Percentiles rank a stretch among this genome's conserved stretches.
These are phyloP conservation scores for Aspergillus biplanus DNA, from an alignment of 495 filamentous ascomycete species.

Conservation along the genomic window DNA sequence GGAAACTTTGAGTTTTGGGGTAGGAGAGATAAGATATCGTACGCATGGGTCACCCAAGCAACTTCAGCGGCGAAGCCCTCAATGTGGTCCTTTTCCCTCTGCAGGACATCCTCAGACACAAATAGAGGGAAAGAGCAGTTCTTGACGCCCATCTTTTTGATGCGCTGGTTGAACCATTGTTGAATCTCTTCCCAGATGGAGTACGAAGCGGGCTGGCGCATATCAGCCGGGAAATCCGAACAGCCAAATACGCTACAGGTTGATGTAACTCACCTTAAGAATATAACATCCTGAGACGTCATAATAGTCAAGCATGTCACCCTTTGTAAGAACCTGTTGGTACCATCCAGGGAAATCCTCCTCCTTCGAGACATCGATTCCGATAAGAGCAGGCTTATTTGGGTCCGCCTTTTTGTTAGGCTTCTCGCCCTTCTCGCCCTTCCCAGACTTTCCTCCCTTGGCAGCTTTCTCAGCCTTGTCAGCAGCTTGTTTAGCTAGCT, in stretches of 20 bases:
- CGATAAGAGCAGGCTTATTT: constrained; percentile 71
- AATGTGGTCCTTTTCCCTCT: constrained; percentile 95
- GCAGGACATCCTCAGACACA: constrained; percentile 83
- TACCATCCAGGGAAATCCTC: constrained; percentile 95
- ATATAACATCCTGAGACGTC: constrained; percentile 97
- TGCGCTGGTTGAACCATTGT: constrained; percentile 82
- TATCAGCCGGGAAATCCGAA: constrained; percentile 20
- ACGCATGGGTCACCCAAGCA: constrained; percentile 98
- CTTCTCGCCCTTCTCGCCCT: constrained; percentile 63
- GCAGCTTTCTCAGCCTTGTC: constrained; percentile 75
- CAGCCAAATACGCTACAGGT: neutral
- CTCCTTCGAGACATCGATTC: constrained; percentile 81
- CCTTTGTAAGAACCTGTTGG: constrained; percentile 92
- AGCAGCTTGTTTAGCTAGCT: constrained; percentile 64
- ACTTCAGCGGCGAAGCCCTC: constrained; percentile 98
- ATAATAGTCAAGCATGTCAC: constrained; percentile 91
- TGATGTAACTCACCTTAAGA: constrained; percentile 59
- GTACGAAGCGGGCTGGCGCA: constrained; percentile 69
- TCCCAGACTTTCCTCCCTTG: constrained; percentile 62
- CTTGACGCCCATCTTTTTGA: constrained; percentile 87
- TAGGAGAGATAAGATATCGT: constrained; percentile 33
- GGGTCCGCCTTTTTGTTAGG: constrained; percentile 49
- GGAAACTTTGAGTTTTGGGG: neutral
- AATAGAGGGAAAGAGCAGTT: constrained; percentile 97
- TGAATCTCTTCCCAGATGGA: constrained; percentile 93